Percentiles rank a stretch among this genome's conserved stretches.
phyloP scores from a whole-genome alignment of 1,284 basidiomycete species.

The Ceratobasidium papillatum region DNA sequence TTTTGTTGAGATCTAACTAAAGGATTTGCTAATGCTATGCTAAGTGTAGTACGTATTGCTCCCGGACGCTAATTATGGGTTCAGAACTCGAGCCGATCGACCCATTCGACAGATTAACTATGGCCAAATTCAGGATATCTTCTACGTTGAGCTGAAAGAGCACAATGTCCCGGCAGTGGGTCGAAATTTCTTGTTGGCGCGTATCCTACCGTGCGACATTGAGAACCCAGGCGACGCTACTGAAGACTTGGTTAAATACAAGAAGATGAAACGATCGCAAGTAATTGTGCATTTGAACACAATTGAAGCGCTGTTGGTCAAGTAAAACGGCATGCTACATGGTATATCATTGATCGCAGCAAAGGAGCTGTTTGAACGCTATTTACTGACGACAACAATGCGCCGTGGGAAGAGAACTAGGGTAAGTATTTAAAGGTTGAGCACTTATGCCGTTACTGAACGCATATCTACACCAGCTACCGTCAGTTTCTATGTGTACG shows the following conservation, averaged over 20 bases:
- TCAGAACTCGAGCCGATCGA: background rate
- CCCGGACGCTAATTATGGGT: background rate
- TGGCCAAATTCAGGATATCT: conserved; percentile 14
- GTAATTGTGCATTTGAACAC: background rate
- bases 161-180: background rate
- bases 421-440: too few species aligned
- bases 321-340: too few species aligned
- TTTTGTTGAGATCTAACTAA: background rate
- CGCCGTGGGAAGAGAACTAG: background rate
- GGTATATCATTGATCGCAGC: background rate
- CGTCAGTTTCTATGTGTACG: too few species aligned
- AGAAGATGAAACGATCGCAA: background rate
- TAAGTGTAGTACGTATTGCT: background rate
- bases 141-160: conserved; percentile 3
- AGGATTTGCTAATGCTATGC: background rate
- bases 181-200: background rate
- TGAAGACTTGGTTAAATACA: background rate
- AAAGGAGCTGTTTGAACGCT: background rate
- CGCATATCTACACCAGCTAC: too few species aligned
- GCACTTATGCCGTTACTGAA: too few species aligned
- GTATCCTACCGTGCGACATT: background rate
- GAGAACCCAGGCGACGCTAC: background rate
- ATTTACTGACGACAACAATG: background rate
- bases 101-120: conserved; percentile 10
- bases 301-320: conserved; percentile 2